Evolutionary conservation across 1,139 yeast genomes (phyloP), one percentile per base, ranked within the genome.

Genomic region (Diutina siamensis): DNA sequence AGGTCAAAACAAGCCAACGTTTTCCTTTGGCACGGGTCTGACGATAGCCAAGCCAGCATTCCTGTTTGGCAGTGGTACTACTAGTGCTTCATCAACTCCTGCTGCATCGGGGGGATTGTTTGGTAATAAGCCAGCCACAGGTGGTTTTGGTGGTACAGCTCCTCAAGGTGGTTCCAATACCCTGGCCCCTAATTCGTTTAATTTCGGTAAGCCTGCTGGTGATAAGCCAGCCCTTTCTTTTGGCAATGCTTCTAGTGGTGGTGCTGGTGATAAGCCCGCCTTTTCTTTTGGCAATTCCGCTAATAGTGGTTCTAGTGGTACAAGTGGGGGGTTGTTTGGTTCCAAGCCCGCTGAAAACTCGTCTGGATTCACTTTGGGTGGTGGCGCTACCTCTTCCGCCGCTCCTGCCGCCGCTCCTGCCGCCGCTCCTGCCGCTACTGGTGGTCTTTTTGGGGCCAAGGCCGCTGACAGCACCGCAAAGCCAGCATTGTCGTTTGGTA

Each of bases 221-320:
- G 33, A 46, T 19, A 22, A 42, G 12, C 44, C 40, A 10, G 25
- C 31, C 8, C 49, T 4, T 28, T 44, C 44, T 60, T 44, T 55
- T 53, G 38, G 60, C 8, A 49, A 40, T 8, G 42, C 45, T 27
- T 47, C 46, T 33, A 49, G 50, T 1, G 48, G 47, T 9, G 53
- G 54, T 44, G 54, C 59, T 19, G 48, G 40, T 7, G 54, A 56
- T 40, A 46, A 46, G 32, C 44, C 44, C 3, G 54, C 56, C n/a
- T 8, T 3, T 20, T 13, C 34, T 13, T 4, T 13, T 12, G 12
- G 15, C 12, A 31, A 4, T 9, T 18, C n/a, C 18, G 38, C 25
- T 5, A 35, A 35, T 4, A 17, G 22, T 9, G 38, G 13, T 18
- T 7, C 28, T 25, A 10, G 9, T 7, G 54, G 56, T 12, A 50